Evolutionary conservation across 176 grass and related monocot genomes (phyloP), one percentile per base, ranked within the genome.

Genomic region (Lolium rigidum): DNA sequence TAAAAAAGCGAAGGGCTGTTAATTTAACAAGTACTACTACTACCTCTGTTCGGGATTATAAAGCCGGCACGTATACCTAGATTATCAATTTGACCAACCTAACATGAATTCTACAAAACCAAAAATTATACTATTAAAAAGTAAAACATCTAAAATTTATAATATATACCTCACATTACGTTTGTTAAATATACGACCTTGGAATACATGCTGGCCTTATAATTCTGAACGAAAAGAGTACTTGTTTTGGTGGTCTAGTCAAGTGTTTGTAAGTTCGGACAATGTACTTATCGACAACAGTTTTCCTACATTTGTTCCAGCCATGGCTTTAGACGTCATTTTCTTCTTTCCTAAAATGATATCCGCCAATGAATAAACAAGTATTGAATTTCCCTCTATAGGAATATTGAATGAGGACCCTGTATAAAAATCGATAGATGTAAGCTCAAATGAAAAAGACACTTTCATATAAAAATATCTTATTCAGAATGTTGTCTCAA

Each of bases 301-400:
- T 3, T 14, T 49, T 48, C 70, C 20, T 48, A 73, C 43, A 49
- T 48, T 49, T 73, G n/a, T 73, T 38, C 15, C 12, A 24, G 43
- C 43, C 68, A 22, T 13, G 20, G 11, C 39, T 46, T 21, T 71
- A 71, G 10, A 72, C 41, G 39, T 72, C 69, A 73, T 73, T 73
- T 48, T 73, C 70, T 73, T 48, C 70, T 49, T 48, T 73, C 70
- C 70, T 73, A 24, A 73, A 48, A 73, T 7, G 70, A 73, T 73
- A 25, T 49, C 43, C 12, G 2, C 12, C 11, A 25, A 8, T 44
- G 17, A 22, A 49, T 48, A 49, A 49, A n/a, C 70, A 48, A 73
- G n/a, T 49, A 73, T 73, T 47, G 62, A 7, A 65, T 65, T 65
- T 31, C 62, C 25, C 1, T 65, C 12, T 31, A 65, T 15, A 65